Conservation (phyloP, 768 basidiomycete species). For the Mycena leptocephala region DNA sequence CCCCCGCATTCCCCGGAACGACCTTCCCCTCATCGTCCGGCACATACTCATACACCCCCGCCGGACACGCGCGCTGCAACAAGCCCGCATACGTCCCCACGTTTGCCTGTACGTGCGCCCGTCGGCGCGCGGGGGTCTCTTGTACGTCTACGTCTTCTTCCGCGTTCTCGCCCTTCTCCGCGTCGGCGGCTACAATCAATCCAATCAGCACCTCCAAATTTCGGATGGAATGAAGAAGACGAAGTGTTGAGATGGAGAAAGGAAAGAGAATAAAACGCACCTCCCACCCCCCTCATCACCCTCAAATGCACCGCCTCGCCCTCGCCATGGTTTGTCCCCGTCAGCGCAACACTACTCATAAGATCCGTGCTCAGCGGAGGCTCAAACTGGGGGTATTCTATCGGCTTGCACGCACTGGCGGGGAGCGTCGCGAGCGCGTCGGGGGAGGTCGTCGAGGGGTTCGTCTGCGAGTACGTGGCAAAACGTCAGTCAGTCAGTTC, state of each 20-base stretch:
- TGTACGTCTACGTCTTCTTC: constrained; percentile 37
- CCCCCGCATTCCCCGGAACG: constrained; percentile 47
- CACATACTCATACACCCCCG: constrained; percentile 97
- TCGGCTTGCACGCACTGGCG: constrained; percentile 78
- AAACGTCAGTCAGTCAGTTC: too few species aligned
- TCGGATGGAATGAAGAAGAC: background rate
- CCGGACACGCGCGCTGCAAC: constrained; percentile 93
- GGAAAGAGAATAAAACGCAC: background rate
- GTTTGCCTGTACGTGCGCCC: constrained; percentile 84
- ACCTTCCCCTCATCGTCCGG: constrained; percentile 66
- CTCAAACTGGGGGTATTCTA: constrained; percentile 90
- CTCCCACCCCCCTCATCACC: constrained; percentile 56
- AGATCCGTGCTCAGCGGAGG: constrained; percentile 95
- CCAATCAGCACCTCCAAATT: background rate
- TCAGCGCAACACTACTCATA: constrained; percentile 90
- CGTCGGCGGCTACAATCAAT: background rate
- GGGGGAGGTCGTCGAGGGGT: constrained; percentile 48
- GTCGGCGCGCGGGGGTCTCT: constrained; percentile 63
- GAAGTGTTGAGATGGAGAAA: constrained; percentile 37
- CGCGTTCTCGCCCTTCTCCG: background rate
- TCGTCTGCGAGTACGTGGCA: background rate
- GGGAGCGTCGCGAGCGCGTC: constrained; percentile 84
- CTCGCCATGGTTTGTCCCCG: constrained; percentile 97
- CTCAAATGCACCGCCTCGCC: constrained; percentile 94
- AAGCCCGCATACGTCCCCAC: constrained; percentile 88